A percentile compares a stretch with the other conserved stretches of the same genome.
These are phyloP conservation scores for Colletotrichum agaves DNA, from an alignment of 2,329 filamentous ascomycete genomes.

Conservation along the genomic window DNA sequence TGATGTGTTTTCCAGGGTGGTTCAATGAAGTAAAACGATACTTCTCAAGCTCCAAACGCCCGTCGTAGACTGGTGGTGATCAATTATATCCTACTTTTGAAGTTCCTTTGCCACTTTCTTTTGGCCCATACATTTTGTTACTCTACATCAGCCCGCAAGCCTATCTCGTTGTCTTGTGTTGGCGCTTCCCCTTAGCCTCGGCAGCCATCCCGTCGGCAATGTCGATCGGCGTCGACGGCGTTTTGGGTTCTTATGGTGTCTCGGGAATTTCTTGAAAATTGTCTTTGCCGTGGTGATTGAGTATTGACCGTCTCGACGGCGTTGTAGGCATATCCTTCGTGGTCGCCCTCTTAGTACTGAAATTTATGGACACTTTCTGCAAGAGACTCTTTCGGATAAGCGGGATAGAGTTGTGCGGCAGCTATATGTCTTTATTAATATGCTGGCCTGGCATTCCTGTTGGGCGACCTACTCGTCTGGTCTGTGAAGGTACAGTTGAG, in stretches of 20 bases:
- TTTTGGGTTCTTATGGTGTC: not conserved
- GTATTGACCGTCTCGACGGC: slow-evolving; percentile 22
- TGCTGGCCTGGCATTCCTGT: not conserved
- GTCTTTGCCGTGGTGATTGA: slow-evolving; percentile 10
- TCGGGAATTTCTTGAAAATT: slow-evolving; percentile 16
- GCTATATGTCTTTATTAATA: slow-evolving; percentile 1
- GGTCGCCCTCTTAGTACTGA: slow-evolving; percentile 33
- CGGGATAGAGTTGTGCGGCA: slow-evolving; percentile 11
- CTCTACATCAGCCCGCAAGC: slow-evolving; percentile 6
- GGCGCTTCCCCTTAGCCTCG: slow-evolving; percentile 28
- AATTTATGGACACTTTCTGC: slow-evolving; percentile 28
- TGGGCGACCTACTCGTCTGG: slow-evolving; percentile 29
- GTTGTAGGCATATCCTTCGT: not conserved
- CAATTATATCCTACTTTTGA: not conserved
- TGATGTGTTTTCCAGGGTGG: not conserved
- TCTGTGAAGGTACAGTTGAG: slow-evolving; percentile 37
- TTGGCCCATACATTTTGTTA: slow-evolving; percentile 5
- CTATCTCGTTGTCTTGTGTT: not conserved
- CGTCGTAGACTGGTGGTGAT: not conserved
- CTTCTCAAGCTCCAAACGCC: not conserved
- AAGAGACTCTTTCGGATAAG: slow-evolving; percentile 43
- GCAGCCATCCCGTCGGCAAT: slow-evolving; percentile 34
- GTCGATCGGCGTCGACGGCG: slow-evolving; percentile 24
- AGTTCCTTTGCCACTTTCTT: slow-evolving; percentile 16
- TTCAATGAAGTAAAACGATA: not conserved